A percentile compares a stretch with the other conserved stretches of the same genome.
Evolutionary conservation across 2,329 filamentous ascomycete genomes (phyloP).

Genomic region (Monilinia polystroma): DNA sequence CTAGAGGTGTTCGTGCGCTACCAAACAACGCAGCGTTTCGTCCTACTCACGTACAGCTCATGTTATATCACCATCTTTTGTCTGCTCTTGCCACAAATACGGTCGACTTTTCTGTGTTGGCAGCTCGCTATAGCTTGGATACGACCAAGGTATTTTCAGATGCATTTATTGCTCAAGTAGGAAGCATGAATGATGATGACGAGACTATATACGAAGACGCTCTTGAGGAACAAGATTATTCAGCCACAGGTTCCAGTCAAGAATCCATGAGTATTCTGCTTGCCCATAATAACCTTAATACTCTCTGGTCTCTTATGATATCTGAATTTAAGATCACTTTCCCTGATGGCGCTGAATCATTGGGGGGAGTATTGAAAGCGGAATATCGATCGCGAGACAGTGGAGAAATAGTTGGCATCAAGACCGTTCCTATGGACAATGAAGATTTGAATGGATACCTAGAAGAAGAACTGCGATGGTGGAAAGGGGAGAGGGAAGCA

Average conservation of each 20-base stretch:
- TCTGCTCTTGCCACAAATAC: slow-evolving; percentile 68
- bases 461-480: slow-evolving; percentile 74
- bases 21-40: slow-evolving; percentile 63
- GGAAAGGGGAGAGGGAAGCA: slow-evolving; percentile 72
- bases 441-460: slow-evolving; percentile 65
- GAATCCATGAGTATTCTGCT: slow-evolving; percentile 46
- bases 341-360: slow-evolving; percentile 51
- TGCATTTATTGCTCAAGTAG: slow-evolving; percentile 73
- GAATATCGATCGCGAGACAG: slow-evolving; percentile 51
- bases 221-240: slow-evolving; percentile 36
- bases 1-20: slow-evolving; percentile 62
- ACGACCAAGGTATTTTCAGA: slow-evolving; percentile 70
- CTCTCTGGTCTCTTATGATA: slow-evolving; percentile 64
- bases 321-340: slow-evolving; percentile 51
- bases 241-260: slow-evolving; percentile 32
- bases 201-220: slow-evolving; percentile 50
- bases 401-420: slow-evolving; percentile 55
- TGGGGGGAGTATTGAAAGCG: slow-evolving; percentile 56
- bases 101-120: slow-evolving; percentile 67
- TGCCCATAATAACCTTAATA: slow-evolving; percentile 56
- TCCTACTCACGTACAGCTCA: slow-evolving; percentile 81
- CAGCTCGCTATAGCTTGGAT: slow-evolving; percentile 70
- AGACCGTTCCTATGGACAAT: slow-evolving; percentile 66
- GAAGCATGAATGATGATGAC: slow-evolving; percentile 63
- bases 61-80: slow-evolving; percentile 86